phyloP scores from a whole-genome alignment of 768 basidiomycete genomes.

The Mycena belliarum region DNA sequence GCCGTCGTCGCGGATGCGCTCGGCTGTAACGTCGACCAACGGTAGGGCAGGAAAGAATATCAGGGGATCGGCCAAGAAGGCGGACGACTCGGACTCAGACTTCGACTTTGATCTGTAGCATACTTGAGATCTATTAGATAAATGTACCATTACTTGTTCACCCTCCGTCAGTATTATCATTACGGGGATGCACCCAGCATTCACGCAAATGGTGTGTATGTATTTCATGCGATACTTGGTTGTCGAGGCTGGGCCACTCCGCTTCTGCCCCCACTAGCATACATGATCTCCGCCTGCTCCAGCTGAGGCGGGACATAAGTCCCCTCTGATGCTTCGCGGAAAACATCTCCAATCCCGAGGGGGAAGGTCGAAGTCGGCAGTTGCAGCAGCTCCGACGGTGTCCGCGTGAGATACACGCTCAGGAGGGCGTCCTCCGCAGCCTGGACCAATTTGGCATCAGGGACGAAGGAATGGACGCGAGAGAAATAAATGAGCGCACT shows the following conservation, averaged over 20 bases:
- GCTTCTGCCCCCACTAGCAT: conserved; percentile 69
- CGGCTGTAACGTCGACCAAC: conserved; percentile 59
- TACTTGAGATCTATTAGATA: background rate
- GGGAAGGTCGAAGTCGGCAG: conserved; percentile 80
- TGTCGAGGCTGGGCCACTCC: conserved; percentile 17
- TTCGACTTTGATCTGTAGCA: conserved; percentile 73
- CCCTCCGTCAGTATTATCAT: background rate
- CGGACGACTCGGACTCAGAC: conserved; percentile 69
- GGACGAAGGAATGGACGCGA: background rate
- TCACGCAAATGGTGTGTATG: background rate
- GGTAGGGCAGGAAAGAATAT: conserved; percentile 55
- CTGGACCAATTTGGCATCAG: conserved; percentile 34
- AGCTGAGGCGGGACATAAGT: conserved; percentile 56
- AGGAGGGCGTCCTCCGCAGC: conserved; percentile 86
- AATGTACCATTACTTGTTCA: conserved; percentile 17
- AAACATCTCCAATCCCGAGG: conserved; percentile 52
- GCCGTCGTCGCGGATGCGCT: conserved; percentile 48
- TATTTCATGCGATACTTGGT: conserved; percentile 17
- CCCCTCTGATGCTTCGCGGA: conserved; percentile 44
- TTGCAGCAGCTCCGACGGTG: conserved; percentile 65
- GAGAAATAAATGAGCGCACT: conserved; percentile 39
- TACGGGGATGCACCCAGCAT: background rate
- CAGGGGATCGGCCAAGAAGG: conserved; percentile 38
- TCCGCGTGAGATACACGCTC: conserved; percentile 79
- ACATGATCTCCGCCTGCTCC: conserved; percentile 64